Percentiles rank a stretch among this genome's conserved stretches.
phyloP scores from a whole-genome alignment of 2,329 filamentous ascomycete species.

The Seiridium cupressi region DNA sequence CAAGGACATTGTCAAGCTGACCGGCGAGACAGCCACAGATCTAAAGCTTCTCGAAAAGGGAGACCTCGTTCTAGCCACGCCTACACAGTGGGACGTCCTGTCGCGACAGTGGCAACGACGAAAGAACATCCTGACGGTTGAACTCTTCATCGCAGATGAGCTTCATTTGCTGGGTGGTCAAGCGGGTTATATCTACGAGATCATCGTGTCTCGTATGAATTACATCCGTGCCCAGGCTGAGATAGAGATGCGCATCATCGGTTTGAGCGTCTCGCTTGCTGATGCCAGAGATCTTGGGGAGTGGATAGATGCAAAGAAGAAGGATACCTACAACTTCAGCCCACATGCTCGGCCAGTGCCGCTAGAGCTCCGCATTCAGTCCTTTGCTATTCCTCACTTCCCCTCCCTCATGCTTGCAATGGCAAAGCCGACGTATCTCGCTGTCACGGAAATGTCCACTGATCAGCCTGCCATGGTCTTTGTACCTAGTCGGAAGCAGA shows the following conservation, averaged over 20 bases:
- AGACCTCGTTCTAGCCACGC: constrained; percentile 89
- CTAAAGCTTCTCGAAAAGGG: constrained; percentile 83
- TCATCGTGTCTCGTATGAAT: constrained; percentile 96
- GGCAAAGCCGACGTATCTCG: constrained; percentile 89
- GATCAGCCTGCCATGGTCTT: constrained; percentile 91
- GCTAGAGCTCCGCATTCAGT: constrained; percentile 90
- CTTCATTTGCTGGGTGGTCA: constrained; percentile 88
- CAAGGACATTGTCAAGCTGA: constrained; percentile 89
- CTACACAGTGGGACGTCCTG: constrained; percentile 91
- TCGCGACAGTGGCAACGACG: constrained; percentile 95
- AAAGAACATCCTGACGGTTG: constrained; percentile 89
- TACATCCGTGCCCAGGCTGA: constrained; percentile 90
- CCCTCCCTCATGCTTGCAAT: constrained; percentile 98
- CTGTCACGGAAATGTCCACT: constrained; percentile 82
- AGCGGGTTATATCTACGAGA: constrained; percentile 88
- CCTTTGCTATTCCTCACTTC: constrained; percentile 93
- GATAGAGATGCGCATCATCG: constrained; percentile 80
- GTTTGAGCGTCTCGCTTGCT: constrained; percentile 85
- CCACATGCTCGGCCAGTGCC: constrained; percentile 86
- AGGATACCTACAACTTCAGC: constrained; percentile 98
- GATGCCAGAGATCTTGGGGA: constrained; percentile 94
- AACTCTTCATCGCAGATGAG: constrained; percentile 92
- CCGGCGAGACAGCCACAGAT: constrained; percentile 88
- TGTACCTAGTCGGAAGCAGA: constrained; percentile 91
- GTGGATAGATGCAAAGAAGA: constrained; percentile 97